Percentiles rank a stretch among this genome's conserved stretches.
Conservation (phyloP, 225 moss, liverwort and hornwort genomes). For the Antitrichia curtipendula region DNA sequence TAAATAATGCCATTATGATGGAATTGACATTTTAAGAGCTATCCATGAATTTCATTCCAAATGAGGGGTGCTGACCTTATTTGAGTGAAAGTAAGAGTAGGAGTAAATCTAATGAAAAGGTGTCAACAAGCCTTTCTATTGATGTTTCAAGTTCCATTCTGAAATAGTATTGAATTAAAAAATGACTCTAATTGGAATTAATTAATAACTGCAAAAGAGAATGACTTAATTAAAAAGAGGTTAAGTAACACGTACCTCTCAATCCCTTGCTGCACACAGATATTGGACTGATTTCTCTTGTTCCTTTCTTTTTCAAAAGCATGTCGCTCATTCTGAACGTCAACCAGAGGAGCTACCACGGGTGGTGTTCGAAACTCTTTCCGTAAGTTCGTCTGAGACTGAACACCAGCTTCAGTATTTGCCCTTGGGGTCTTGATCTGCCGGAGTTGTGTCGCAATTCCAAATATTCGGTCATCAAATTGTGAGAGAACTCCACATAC, state of each 20-base stretch:
- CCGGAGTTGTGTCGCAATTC: background rate
- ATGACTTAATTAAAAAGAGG: background rate
- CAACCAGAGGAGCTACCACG: background rate
- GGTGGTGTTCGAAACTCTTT: background rate
- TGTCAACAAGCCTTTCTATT: background rate
- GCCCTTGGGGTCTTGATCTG: conserved; percentile 1
- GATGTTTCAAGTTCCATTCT: background rate
- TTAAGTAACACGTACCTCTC: conserved; percentile 8
- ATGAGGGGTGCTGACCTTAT: background rate
- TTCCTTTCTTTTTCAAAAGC: background rate
- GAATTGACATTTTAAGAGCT: background rate
- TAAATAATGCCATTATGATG: background rate
- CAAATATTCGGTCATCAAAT: background rate
- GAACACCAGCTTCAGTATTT: background rate
- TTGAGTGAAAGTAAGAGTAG: background rate
- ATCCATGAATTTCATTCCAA: background rate
- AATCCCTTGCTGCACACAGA: background rate
- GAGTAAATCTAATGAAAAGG: background rate
- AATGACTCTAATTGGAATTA: background rate
- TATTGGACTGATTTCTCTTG: background rate
- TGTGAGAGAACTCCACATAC: background rate
- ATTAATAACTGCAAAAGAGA: background rate
- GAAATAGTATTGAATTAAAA: background rate
- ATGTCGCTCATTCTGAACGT: background rate
- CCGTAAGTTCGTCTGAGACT: background rate